Percentiles rank a stretch among this genome's conserved stretches.
Conservation (phyloP, 1,284 basidiomycete genomes). For the Ganoderma boninense region DNA sequence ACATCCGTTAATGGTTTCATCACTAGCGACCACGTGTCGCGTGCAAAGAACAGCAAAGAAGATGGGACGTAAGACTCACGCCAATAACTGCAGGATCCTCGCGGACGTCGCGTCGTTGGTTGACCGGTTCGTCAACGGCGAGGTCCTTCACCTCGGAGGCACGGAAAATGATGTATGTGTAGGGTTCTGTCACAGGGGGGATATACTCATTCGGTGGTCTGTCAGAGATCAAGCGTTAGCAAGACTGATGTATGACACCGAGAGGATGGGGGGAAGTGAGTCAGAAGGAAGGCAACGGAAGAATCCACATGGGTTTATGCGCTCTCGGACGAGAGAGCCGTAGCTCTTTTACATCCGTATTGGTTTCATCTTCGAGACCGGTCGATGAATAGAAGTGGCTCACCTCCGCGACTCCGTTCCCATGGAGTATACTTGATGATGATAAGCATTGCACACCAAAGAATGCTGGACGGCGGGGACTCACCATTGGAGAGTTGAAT, state of each 20-base stretch:
- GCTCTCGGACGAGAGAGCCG: conserved; percentile 68
- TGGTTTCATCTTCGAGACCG: conserved; percentile 53
- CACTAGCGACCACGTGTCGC: conserved; percentile 29
- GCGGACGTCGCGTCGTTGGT: conserved; percentile 65
- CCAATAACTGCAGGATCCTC: conserved; percentile 82
- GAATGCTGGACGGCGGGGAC: conserved; percentile 31
- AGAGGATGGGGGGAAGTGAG: conserved; percentile 18
- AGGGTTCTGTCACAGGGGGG: conserved; percentile 79
- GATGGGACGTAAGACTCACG: conserved; percentile 52
- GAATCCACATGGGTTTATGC: conserved; percentile 72
- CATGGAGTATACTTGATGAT: conserved; percentile 79
- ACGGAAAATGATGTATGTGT: conserved; percentile 85
- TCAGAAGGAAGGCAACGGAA: conserved; percentile 84
- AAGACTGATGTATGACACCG: conserved; percentile 2
- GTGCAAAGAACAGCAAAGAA: conserved; percentile 14
- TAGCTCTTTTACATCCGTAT: conserved; percentile 72
- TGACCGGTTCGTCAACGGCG: conserved; percentile 72
- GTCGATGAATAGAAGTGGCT: conserved; percentile 44
- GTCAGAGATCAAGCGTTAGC: conserved; percentile 33
- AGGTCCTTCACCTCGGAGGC: conserved; percentile 86
- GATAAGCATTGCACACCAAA: conserved; percentile 6
- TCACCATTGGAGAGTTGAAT: conserved; percentile 88
- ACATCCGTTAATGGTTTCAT: conserved; percentile 64
- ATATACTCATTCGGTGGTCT: conserved; percentile 79
- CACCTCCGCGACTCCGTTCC: conserved; percentile 87